Evolutionary conservation across 1,139 yeast species (phyloP), one percentile per base, ranked within the genome.

Genomic region (Zygotorulaspora mrakii): DNA sequence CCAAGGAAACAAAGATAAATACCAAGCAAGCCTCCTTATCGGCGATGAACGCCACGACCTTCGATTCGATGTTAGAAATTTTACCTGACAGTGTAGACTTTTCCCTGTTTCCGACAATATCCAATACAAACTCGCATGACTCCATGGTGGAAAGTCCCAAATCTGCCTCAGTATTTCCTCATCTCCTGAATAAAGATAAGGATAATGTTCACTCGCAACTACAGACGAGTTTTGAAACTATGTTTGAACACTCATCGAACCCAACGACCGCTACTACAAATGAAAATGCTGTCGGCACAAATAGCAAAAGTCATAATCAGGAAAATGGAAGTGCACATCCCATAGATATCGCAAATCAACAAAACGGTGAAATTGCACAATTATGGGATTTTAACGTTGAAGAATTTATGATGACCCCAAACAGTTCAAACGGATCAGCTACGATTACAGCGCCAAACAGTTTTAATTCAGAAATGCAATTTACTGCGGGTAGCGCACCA

Each of bases 341-440:
- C 1, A 54, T 57, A 4, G 55, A 55, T 31, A 55, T 56, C 18
- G 43, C 48, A 3, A 57, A 61, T 42, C 55, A 57, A 25, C 64
- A 61, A 36, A 61, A 61, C 40, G 65, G 66, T 52, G 66, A 62
- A 45, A 61, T 62, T 45, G 65, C 64, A 2, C 63, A 59, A 17
- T 45, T 62, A 12, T 62, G 65, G 65, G 59, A 60, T 42, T 62
- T 62, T 35, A 61, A 57, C 29, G 56, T 61, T 5, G 65, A 61
- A 33, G 54, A 54, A 13, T 52, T 61, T 28, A 58, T 57, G 49
- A 57, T 61, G 57, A 59, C 64, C 6, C 65, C 66, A 9, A 50
- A 52, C 27, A 52, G 49, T 21, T 56, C 64, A n/a, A 53, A 61
- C 35, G 64, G 58, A 26, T 58, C 64, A 3, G 64, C 65, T 1